Conservation (phyloP, 306 rosid genomes). For the Castanea mollissima region DNA sequence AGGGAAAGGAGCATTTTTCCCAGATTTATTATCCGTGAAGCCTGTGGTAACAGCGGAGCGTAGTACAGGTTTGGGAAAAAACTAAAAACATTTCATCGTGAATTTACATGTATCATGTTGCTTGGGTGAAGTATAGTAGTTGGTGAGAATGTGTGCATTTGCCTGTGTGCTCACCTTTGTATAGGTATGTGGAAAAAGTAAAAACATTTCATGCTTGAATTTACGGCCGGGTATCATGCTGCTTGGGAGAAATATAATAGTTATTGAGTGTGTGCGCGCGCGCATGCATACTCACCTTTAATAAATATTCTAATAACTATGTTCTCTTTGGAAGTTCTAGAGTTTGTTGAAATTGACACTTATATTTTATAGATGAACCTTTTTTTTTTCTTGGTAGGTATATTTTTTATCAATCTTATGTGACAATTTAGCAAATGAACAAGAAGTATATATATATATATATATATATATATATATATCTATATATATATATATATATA, state of each 20-base stretch:
- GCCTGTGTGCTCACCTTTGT: neutral
- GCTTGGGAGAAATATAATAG: neutral
- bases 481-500: neutral
- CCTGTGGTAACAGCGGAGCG: slow-evolving; percentile 48
- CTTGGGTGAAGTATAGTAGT: neutral
- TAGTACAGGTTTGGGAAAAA: slow-evolving; percentile 48
- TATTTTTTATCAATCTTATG: neutral
- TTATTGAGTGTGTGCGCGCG: neutral
- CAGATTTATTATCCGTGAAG: slow-evolving; percentile 54
- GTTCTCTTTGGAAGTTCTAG: neutral
- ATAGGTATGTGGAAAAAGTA: slow-evolving; percentile 47
- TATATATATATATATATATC: neutral
- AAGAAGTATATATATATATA: neutral
- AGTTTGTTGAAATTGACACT: neutral
- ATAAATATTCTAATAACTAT: neutral
- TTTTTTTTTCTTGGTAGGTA: neutral
- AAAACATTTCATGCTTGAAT: slow-evolving; percentile 19
- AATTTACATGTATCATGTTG: slow-evolving; percentile 15
- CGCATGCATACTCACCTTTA: neutral
- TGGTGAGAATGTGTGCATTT: neutral
- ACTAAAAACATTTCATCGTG: slow-evolving; percentile 15
- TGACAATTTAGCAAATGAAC: neutral
- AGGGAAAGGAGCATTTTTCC: slow-evolving; percentile 54
- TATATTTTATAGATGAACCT: neutral
- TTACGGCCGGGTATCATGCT: neutral